Conservation (phyloP, 2,329 filamentous ascomycete genomes). For the Knufia petricola region DNA sequence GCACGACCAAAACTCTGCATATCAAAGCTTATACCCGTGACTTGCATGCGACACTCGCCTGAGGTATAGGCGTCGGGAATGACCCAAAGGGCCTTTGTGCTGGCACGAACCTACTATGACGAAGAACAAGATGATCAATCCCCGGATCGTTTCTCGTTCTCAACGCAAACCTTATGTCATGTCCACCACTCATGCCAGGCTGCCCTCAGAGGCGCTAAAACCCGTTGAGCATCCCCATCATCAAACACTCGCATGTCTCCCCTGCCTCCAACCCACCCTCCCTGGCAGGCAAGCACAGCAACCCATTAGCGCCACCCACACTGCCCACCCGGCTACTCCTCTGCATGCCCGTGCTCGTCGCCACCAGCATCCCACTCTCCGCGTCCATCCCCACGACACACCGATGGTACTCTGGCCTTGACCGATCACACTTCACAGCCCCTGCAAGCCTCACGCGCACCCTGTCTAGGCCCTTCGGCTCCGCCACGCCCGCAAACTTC, state of each 20-base stretch:
- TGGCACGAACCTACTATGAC: no score
- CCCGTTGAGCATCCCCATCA: conserved; percentile 55
- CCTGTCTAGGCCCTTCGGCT: conserved; percentile 52
- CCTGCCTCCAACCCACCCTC: conserved; percentile 59
- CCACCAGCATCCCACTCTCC: conserved; percentile 57
- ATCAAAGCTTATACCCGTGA: no score
- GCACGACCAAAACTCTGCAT: no score
- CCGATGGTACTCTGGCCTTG: conserved; percentile 82
- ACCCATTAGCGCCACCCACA: conserved; percentile 75
- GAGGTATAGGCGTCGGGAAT: no score
- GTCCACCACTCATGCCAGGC: no score
- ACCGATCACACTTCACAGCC: conserved; percentile 63
- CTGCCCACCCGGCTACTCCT: conserved; percentile 84
- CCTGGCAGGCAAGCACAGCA: conserved; percentile 57
- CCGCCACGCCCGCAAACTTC: conserved; percentile 56
- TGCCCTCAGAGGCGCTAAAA: no score
- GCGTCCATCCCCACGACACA: conserved; percentile 56
- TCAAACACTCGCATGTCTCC: conserved; percentile 60
- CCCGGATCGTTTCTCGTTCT: no score
- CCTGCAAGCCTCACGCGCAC: conserved; percentile 64
- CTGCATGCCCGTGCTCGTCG: conserved; percentile 78
- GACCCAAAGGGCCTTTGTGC: no score
- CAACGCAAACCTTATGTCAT: no score
- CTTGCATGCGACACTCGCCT: no score
- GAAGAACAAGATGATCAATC: no score